Conservation (phyloP, 352 stramenopile species). For the Phytophthora pistaciae region DNA sequence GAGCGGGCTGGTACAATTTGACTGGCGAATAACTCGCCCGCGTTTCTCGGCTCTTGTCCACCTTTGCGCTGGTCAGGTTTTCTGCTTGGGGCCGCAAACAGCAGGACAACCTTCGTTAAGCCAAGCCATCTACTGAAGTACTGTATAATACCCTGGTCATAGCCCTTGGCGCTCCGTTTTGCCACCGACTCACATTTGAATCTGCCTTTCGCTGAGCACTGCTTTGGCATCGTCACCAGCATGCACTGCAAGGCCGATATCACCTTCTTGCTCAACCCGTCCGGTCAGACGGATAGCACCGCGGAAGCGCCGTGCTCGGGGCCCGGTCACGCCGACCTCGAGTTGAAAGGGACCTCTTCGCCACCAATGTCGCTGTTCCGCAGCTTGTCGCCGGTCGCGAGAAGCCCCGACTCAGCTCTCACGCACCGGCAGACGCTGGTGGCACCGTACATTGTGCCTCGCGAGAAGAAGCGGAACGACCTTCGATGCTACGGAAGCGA, state of each 20-base stretch:
- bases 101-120: constrained; percentile 1
- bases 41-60: constrained; percentile 7
- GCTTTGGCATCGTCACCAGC: not conserved
- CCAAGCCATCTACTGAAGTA: not conserved
- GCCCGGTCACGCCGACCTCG: constrained; percentile 6
- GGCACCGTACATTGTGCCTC: constrained; percentile 31
- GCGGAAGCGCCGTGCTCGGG: constrained; percentile 13
- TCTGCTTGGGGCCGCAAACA: constrained; percentile 12
- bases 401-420: constrained; percentile 21
- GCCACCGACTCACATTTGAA: constrained; percentile 17
- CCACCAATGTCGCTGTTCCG: constrained; percentile 35
- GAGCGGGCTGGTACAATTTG: not conserved
- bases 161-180: constrained; percentile 1
- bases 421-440: constrained; percentile 31
- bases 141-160: not conserved
- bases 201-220: constrained; percentile 8
- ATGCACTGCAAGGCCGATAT: constrained; percentile 51
- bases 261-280: constrained; percentile 46
- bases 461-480: constrained; percentile 27
- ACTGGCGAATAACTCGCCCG: constrained; percentile 15
- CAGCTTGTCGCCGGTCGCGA: constrained; percentile 28
- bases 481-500: not conserved
- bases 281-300: not conserved
- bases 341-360: constrained; percentile 12
- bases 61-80: constrained; percentile 11